Evolutionary conservation across 495 filamentous ascomycete species (phyloP), one percentile per base, ranked within the genome.

Genomic region (Cenococcum geophilum): DNA sequence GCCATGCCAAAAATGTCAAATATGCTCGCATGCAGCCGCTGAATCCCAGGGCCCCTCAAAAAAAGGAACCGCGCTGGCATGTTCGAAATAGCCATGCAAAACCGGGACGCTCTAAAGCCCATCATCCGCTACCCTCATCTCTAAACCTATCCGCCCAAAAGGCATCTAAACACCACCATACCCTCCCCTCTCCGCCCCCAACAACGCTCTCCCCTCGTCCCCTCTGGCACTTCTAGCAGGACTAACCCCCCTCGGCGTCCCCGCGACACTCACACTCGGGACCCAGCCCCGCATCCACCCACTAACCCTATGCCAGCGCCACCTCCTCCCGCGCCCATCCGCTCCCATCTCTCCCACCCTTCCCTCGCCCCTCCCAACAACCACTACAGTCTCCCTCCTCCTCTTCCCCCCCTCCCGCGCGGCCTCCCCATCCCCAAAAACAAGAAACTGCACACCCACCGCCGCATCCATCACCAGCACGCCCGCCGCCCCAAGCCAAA

Each of bases 201-300:
- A 47, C 45, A 70, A 49, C 56, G 65, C 62, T 34, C 62, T 60
- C 12, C 55, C 62, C 45, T 68, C 68, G 1, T n/a, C 27, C 34
- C 48, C 16, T n/a, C 8, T 10, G 25, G 9, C 18, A 10, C 16
- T 45, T 53, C 57, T 16, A 58, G 27, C 20, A 27, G 62, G 61
- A 48, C 66, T 68, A 18, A n/a, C 51, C 0, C 22, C 62, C 32
- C 59, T 64, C 35, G 60, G 58, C 20, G 65, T 65, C 42, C 36
- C 52, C 14, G 61, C 55, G 14, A 53, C 47, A 60, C 58, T 62
- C 16, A 57, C 63, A 37, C 51, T 65, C 18, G 84, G 84, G 55
- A 85, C 78, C 85, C 83, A 86, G 16, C 84, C 84, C 35, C 85
- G 77, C 85, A 88, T 88, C 83, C 83, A 87, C 18, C 85, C 83